Percentiles rank a stretch among this genome's conserved stretches.
These are phyloP conservation scores for Ascochyta lentis DNA, from an alignment of 2,329 filamentous ascomycete genomes.

Conservation along the genomic window DNA sequence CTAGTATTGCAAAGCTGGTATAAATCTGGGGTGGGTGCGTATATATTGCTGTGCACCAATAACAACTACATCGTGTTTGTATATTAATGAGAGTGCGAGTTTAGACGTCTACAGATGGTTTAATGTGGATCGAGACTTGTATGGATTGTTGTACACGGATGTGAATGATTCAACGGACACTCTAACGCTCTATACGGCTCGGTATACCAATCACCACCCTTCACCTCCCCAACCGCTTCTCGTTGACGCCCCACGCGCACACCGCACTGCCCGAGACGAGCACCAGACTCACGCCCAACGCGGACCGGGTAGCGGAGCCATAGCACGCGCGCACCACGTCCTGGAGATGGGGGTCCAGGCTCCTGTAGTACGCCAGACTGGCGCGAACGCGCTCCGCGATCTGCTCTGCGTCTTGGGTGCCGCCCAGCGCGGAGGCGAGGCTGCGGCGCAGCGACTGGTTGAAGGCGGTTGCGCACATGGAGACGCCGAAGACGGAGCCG, in stretches of 20 bases:
- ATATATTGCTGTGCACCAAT: too few species aligned
- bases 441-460: conserved; percentile 70
- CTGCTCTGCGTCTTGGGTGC: conserved; percentile 64
- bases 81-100: too few species aligned
- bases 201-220: too few species aligned
- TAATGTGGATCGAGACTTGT: too few species aligned
- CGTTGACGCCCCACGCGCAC: conserved; percentile 54
- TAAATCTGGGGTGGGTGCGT: too few species aligned
- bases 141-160: too few species aligned
- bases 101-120: too few species aligned
- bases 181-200: too few species aligned
- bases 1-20: too few species aligned
- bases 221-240: conserved; percentile 48
- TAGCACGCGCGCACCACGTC: conserved; percentile 71
- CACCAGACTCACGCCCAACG: conserved; percentile 58
- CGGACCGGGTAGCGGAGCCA: conserved; percentile 61
- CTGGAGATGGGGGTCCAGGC: conserved; percentile 66
- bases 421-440: conserved; percentile 61
- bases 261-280: conserved; percentile 59
- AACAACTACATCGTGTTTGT: too few species aligned
- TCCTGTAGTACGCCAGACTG: conserved; percentile 72
- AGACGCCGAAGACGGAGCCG: conserved; percentile 70
- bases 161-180: too few species aligned
- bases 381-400: conserved; percentile 74
- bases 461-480: conserved; percentile 73